Evolutionary conservation across 2,329 filamentous ascomycete species (phyloP).

Genomic region (Talaromyces sp.): DNA sequence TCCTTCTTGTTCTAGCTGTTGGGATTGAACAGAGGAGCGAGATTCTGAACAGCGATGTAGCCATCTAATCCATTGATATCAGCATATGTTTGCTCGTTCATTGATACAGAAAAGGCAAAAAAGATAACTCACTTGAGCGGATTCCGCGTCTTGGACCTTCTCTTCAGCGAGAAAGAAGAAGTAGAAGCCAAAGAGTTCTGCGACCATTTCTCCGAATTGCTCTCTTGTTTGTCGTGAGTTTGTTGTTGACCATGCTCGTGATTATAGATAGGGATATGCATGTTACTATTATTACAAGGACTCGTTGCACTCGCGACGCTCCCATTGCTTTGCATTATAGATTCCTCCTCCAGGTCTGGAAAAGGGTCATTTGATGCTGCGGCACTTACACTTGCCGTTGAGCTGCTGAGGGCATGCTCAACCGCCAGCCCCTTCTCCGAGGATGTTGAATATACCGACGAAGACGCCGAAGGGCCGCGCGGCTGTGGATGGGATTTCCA

Average conservation of each 20-base stretch:
- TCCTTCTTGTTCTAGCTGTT: not conserved
- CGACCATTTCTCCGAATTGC: not conserved
- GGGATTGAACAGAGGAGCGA: not conserved
- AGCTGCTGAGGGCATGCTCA: not conserved
- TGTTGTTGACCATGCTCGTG: not conserved
- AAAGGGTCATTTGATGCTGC: not conserved
- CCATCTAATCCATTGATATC: constrained; percentile 3
- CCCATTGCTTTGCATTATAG: not conserved
- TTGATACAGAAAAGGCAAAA: no score
- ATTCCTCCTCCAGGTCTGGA: not conserved
- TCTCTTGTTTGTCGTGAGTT: not conserved
- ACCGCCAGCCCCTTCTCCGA: not conserved
- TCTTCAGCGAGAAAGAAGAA: not conserved
- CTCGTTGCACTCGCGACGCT: not conserved
- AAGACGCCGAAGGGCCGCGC: not conserved
- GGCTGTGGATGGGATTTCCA: not conserved
- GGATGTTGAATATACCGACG: constrained; percentile 5
- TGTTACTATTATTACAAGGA: not conserved
- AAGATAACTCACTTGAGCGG: not conserved
- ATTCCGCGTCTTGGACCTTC: not conserved
- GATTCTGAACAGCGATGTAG: constrained; percentile 1
- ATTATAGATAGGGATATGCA: not conserved
- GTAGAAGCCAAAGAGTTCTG: not conserved
- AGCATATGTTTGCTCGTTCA: not conserved
- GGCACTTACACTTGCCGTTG: not conserved